These are phyloP conservation scores for Chaetomium sp. DNA, from an alignment of 2,329 filamentous ascomycete species.

Conservation along the genomic window DNA sequence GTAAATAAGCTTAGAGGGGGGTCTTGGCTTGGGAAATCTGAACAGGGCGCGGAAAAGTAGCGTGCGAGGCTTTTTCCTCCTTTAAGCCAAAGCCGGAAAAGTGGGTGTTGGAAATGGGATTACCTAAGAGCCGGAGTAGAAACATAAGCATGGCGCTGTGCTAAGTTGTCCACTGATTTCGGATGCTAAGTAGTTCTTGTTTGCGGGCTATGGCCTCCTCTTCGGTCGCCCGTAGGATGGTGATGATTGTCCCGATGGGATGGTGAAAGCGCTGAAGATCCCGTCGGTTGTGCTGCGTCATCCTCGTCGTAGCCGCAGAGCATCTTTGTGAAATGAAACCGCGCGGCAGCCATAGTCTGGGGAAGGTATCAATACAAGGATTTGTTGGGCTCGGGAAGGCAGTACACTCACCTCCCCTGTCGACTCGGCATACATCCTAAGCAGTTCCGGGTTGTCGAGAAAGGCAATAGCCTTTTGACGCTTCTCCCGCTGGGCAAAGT, in stretches of 20 bases:
- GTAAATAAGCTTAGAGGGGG: too few species aligned
- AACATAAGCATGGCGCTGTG: neutral
- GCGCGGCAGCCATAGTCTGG: constrained; percentile 49
- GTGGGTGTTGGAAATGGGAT: too few species aligned
- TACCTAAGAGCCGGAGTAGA: neutral
- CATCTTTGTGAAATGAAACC: constrained; percentile 50
- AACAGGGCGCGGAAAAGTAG: too few species aligned
- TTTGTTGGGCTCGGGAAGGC: neutral
- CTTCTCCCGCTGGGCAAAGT: constrained; percentile 37
- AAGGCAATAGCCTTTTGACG: constrained; percentile 46
- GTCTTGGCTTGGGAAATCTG: too few species aligned
- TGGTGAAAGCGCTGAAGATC: neutral
- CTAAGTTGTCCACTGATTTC: neutral
- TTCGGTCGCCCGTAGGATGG: neutral
- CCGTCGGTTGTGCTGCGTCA: constrained; percentile 11
- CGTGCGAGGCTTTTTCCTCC: too few species aligned
- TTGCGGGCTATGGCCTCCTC: neutral
- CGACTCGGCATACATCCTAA: constrained; percentile 54
- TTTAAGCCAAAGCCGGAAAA: too few species aligned
- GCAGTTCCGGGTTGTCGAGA: constrained; percentile 50
- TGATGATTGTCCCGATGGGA: neutral
- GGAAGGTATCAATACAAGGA: neutral
- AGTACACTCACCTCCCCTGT: constrained; percentile 44
- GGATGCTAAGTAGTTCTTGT: neutral
- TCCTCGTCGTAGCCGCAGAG: constrained; percentile 46